A percentile compares a stretch with the other conserved stretches of the same genome.
phyloP scores from a whole-genome alignment of 2,329 filamentous ascomycete species.

The Epichloe hybrida region DNA sequence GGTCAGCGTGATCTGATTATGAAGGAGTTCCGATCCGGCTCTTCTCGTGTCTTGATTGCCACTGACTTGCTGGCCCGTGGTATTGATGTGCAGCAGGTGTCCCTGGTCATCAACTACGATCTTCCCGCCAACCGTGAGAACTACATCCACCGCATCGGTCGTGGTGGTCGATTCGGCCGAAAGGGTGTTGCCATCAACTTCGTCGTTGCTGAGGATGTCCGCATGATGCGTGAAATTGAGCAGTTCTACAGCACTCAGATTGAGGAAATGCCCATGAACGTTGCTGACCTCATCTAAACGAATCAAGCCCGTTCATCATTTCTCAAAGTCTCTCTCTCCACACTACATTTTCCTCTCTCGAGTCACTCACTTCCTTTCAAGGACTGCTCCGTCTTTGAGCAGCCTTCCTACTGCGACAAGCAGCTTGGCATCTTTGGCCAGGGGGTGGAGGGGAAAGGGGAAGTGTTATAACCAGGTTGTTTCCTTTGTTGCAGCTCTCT shows the following conservation, averaged over 20 bases:
- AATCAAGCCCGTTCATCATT: background rate
- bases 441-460: slow-evolving; percentile 5
- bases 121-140: slow-evolving; percentile 98
- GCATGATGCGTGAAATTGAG: slow-evolving; percentile 99
- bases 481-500: slow-evolving; percentile 20
- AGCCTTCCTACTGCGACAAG: slow-evolving; percentile 12
- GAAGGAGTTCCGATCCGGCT: slow-evolving; percentile 99
- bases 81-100: slow-evolving; percentile 99
- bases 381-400: slow-evolving; percentile 11
- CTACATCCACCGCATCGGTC: slow-evolving; percentile 99
- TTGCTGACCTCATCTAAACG: slow-evolving; percentile 61
- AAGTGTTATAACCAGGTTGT: slow-evolving; percentile 17
- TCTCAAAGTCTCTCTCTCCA: slow-evolving; percentile 6
- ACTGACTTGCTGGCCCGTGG: slow-evolving; percentile 96
- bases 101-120: slow-evolving; percentile 99
- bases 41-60: slow-evolving; percentile 95
- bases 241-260: slow-evolving; percentile 99
- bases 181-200: slow-evolving; percentile 99
- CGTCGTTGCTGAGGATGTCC: slow-evolving; percentile 95
- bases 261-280: slow-evolving; percentile 99
- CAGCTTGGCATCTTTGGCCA: slow-evolving; percentile 15
- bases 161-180: slow-evolving; percentile 97
- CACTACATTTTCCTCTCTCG: slow-evolving; percentile 13
- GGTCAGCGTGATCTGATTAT: slow-evolving; percentile 96
- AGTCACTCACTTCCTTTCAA: slow-evolving; percentile 10